Conservation (phyloP, 768 basidiomycete species). For the Leucosporidium yakuticum region DNA sequence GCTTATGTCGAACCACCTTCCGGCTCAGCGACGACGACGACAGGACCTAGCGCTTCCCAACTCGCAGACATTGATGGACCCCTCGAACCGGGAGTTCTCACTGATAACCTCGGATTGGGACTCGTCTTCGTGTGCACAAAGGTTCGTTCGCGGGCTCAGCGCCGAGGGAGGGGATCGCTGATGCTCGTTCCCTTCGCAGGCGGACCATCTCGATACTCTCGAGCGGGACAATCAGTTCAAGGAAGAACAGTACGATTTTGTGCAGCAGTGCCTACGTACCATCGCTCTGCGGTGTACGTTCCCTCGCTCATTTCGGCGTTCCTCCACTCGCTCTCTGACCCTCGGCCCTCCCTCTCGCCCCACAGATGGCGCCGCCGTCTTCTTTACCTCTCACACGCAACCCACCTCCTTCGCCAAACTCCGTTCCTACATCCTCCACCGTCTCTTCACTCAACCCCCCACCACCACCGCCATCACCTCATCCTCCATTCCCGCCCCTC, state of each 20-base stretch:
- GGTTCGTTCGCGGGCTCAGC: slow-evolving; percentile 40
- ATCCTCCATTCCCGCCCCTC: background rate
- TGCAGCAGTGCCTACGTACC: slow-evolving; percentile 91
- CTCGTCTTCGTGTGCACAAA: slow-evolving; percentile 87
- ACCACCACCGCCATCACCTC: slow-evolving; percentile 13
- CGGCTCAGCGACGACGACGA: background rate
- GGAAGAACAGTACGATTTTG: slow-evolving; percentile 91
- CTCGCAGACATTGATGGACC: slow-evolving; percentile 50
- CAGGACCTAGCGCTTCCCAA: slow-evolving; percentile 4
- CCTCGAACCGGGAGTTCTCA: slow-evolving; percentile 74
- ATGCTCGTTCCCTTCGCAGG: slow-evolving; percentile 14
- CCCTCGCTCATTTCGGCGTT: background rate
- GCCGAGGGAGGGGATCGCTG: background rate
- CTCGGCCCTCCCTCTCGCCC: background rate
- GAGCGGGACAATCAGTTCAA: slow-evolving; percentile 39
- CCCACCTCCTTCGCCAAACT: slow-evolving; percentile 69
- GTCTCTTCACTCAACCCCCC: slow-evolving; percentile 58
- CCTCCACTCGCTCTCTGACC: background rate
- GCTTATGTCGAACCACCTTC: slow-evolving; percentile 32
- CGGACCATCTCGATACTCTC: slow-evolving; percentile 34
- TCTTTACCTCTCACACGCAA: slow-evolving; percentile 73
- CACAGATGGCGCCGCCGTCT: slow-evolving; percentile 81
- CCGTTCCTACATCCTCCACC: slow-evolving; percentile 74
- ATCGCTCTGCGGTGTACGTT: slow-evolving; percentile 84
- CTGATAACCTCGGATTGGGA: slow-evolving; percentile 79